Base-by-base conservation (phyloP, 495 filamentous ascomycete genomes). In the Hypoxylon crocopeplum region DNA sequence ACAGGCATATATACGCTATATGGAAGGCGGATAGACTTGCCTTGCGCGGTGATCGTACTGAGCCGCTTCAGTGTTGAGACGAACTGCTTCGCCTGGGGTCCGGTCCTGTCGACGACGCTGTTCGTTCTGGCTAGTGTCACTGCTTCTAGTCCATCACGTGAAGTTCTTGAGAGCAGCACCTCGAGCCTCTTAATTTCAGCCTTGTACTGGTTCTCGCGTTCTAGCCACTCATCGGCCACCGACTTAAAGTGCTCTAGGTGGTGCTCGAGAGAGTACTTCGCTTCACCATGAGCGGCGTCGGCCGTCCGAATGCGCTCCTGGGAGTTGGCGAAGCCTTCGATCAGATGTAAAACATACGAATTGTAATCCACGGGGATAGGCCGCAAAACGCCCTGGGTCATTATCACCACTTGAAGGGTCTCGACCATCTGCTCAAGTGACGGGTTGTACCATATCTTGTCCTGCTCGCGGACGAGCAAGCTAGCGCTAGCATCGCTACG, bases 101-200 rank as follows among this genome's bases (percentile, higher is more conserved):
- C 66, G 11, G 56, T 68, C 7, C 75, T 74, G 40, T 78, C 68
- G 8, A 79, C 60, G 15, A 76, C 44, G 34, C 76, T 80, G 25
- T 69, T 74, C 1, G 74, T 69, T 16, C 81, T 69, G 1, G 77
- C 75, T 16, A 82, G 38, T 0, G 72, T 64, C 0, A 83, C 79
- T 6, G 69, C 70, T 37, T 75, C 77, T 39, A 82, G 64, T 11
- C 80, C 80, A 42, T 77, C 73, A 20, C 71, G 72, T 29, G 76
- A 78, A 10, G 74, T 72, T 27, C 68, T 76, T 0, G 75, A 74
- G 29, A 84, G 44, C 8, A 78, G 53, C 5, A 82, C 60, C 56
- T 82, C 81, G 4, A 84, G 69, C 6, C 74, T 68, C 56, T 79
- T 80, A 41, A 82, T 68, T 48, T 84, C 79, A 0, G 67, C 61